Base-by-base conservation (phyloP, 306 rosid species). In the Cyclanthera cordifolia region DNA sequence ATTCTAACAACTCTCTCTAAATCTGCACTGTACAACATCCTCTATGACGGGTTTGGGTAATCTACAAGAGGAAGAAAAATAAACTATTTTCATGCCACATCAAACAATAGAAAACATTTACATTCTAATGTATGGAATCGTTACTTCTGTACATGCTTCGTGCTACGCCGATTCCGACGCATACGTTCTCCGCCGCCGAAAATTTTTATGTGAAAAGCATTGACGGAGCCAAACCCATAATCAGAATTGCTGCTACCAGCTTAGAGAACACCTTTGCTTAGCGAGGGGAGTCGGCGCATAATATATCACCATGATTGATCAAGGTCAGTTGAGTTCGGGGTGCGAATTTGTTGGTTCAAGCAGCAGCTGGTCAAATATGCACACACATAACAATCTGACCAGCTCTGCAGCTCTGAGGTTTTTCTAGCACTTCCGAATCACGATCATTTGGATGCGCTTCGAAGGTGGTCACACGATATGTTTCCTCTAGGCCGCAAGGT, bases 21-120 rank as follows among this genome's bases (percentile, higher is more conserved):
- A 79, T 76, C 85, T 83, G 75, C 70, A 53, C 95, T 91, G 84
- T 91, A 91, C 96, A 85, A 84, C 73, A 68, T 67, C 77, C 75
- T 80, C 77, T 76, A 21, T 24, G 78, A 80, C 72, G 78, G 80
- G 80, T 78, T 77, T 75, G 84, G 76, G 80, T 72, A 27, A 45
- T 46, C 71, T 66, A 66, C 53, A 16, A 3, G 41, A 34, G 41
- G 41, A 8, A 4, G 41, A 3, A 64, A 23, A 13, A 43, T 1
- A 46, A 83, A 65, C 81, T 73, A 81, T 83, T 64, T 64, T 66
- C 54, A 90, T 79, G 86, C 79, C 87, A 88, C 82, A 81, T 23
- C 76, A 77, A 73, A 84, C 87, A 86, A 7, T 8, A 8, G 16
- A 66, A 66, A 16, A 46, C 3, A 12, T 45, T 83, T 64, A 78